phyloP scores from a whole-genome alignment of 768 basidiomycete species.

The Tylopilus rubrobrunneus region DNA sequence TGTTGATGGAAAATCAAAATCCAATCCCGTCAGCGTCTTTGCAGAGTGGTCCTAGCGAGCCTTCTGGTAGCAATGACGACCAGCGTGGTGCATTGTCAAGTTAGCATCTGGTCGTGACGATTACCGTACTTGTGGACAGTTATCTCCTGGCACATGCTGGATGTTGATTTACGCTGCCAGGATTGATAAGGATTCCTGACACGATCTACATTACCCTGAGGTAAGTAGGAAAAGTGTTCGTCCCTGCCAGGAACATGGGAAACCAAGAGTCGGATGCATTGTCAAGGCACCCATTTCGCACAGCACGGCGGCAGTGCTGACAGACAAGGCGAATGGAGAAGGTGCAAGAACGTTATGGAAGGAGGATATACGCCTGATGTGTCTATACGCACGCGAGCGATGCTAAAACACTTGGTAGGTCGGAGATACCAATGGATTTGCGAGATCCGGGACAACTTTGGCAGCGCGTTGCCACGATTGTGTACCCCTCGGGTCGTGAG shows the following conservation, averaged over 20 bases:
- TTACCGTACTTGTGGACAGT: conserved; percentile 10
- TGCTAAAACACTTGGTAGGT: background rate
- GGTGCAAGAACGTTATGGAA: background rate
- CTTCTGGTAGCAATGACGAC: conserved; percentile 11
- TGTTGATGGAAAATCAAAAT: conserved; percentile 1
- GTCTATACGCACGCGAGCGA: background rate
- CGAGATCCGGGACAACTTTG: background rate
- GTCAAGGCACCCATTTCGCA: conserved; percentile 13
- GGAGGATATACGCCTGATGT: background rate
- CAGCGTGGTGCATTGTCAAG: conserved; percentile 2
- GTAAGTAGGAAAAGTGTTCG: background rate
- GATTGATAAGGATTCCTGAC: conserved; percentile 12
- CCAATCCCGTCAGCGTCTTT: conserved; percentile 10
- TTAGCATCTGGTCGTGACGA: conserved; percentile 10
- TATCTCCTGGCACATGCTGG: background rate
- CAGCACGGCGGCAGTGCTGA: background rate
- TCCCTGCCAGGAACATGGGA: conserved; percentile 6
- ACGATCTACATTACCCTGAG: conserved; percentile 14
- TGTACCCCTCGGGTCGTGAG: background rate
- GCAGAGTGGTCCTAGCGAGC: background rate
- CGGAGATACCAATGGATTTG: background rate
- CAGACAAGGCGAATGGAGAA: conserved; percentile 2
- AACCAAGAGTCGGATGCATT: background rate
- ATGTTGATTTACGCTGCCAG: conserved; percentile 7
- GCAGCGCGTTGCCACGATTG: background rate